Evolutionary conservation across 768 basidiomycete genomes (phyloP), one percentile per base, ranked within the genome.

Genomic region (Mycena latifolia): DNA sequence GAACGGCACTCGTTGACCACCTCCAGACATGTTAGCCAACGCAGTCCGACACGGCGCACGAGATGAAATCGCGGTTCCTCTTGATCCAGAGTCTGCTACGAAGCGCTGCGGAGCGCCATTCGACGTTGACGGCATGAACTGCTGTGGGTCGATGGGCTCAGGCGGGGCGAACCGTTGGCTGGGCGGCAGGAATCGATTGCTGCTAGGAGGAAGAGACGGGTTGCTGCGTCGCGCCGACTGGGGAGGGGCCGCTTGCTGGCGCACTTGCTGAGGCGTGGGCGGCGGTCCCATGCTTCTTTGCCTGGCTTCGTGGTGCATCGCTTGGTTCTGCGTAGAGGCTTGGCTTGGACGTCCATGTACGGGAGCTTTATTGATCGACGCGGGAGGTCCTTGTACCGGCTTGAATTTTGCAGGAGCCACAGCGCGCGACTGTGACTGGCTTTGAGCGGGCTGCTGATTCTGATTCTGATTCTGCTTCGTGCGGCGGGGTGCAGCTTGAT

Each of bases 1-100:
- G 73, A 91, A 91, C 45, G 88, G 86, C 65, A 80, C 78, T 70
- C 89, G 82, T 63, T 91, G 89, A 24, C 78, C 75, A 67, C 63
- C 48, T 29, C 72, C 57, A 48, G 66, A 55, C 28, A 67, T 31
- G 55, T 67, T 56, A 14, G 61, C 31, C 51, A 65, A 69, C 31
- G 72, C 66, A n/a, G 73, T 65, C 27, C 78, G 69, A 54, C 71
- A 75, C n/a, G 72, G 73, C 15, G 69, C 75, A 63, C 76, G 75
- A 33, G 72, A 67, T 41, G 62, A 71, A 52, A 73, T 43, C 29
- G 55, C 62, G 41, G 48, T 57, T 45, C 55, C 63, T 53, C 65
- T 66, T 50, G 58, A 35, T 45, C 41, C 27, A 29, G 48, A 55
- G 52, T 63, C 61, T 43, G 53, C 45, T 24, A 71, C 28, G 28